A percentile compares a stretch with the other conserved stretches of the same genome.
These are phyloP conservation scores for Tieghemostelium lacteum DNA, from an alignment of 78 protist species.

Conservation along the genomic window DNA sequence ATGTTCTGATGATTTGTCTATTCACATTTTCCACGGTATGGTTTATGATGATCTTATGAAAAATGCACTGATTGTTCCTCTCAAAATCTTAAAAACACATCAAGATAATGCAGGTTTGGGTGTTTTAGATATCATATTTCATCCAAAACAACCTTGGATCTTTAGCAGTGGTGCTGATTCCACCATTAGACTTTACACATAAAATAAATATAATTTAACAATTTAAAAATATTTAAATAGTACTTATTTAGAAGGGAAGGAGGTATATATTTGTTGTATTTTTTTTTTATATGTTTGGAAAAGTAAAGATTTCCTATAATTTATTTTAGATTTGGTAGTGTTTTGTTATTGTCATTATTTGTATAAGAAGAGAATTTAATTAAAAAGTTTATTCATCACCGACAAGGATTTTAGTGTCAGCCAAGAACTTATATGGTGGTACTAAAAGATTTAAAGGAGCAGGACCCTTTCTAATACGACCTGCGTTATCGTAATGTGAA, in stretches of 20 bases:
- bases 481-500: conserved; percentile 97
- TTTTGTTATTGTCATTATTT: no score
- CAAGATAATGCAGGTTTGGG: conserved; percentile 82
- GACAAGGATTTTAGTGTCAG: conserved; percentile 32
- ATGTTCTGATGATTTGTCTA: conserved; percentile 91
- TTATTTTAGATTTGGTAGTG: no score
- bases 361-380: no score
- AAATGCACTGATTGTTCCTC: conserved; percentile 97
- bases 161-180: conserved; percentile 95
- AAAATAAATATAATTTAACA: conserved; percentile 1
- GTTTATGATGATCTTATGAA: conserved; percentile 90
- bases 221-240: no score
- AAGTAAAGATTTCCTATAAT: no score
- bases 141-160: conserved; percentile 98
- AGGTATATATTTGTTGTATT: no score
- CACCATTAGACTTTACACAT: conserved; percentile 78
- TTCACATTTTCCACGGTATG: conserved; percentile 95
- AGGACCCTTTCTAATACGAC: conserved; percentile 94
- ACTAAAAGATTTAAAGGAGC: conserved; percentile 73
- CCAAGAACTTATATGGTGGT: conserved; percentile 75
- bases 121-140: conserved; percentile 91
- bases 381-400: conserved; percentile 82
- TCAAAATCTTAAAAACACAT: conserved; percentile 92
- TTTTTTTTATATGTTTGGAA: no score
- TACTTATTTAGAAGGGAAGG: no score